Conservation (phyloP, 2,329 filamentous ascomycete genomes). For the Ustilaginoidea virens region DNA sequence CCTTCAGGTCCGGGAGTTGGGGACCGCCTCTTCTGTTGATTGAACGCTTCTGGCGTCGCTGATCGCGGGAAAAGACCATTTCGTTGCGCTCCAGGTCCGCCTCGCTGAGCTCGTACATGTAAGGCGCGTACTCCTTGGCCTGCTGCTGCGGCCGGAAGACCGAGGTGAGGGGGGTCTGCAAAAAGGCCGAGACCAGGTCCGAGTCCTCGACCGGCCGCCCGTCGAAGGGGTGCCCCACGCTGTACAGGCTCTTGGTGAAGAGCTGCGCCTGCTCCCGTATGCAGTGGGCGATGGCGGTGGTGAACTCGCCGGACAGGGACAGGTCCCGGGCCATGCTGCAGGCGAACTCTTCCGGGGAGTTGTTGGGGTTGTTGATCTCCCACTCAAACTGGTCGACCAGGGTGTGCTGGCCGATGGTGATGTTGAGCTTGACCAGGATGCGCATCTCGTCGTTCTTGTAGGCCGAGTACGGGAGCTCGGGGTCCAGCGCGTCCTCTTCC, state of each 20-base stretch:
- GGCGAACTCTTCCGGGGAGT: slow-evolving; percentile 91
- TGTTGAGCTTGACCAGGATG: slow-evolving; percentile 87
- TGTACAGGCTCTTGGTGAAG: slow-evolving; percentile 86
- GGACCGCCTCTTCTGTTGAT: slow-evolving; percentile 88
- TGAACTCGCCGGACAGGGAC: slow-evolving; percentile 86
- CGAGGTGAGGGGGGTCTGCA: slow-evolving; percentile 66
- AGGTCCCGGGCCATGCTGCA: slow-evolving; percentile 77
- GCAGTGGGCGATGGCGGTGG: slow-evolving; percentile 91
- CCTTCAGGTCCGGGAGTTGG: slow-evolving; percentile 87
- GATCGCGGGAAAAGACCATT: slow-evolving; percentile 82
- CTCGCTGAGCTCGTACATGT: slow-evolving; percentile 86
- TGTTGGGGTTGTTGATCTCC: slow-evolving; percentile 92
- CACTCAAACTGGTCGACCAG: slow-evolving; percentile 96
- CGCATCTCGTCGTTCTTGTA: slow-evolving; percentile 99
- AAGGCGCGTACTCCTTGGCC: slow-evolving; percentile 87
- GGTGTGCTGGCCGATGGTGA: slow-evolving; percentile 89
- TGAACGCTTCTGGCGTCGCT: slow-evolving; percentile 86
- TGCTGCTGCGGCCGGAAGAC: slow-evolving; percentile 85
- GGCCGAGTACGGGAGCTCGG: slow-evolving; percentile 75
- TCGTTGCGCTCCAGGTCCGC: slow-evolving; percentile 82
- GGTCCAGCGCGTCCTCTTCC: slow-evolving; percentile 79
- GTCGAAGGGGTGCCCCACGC: slow-evolving; percentile 87
- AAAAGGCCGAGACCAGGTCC: slow-evolving; percentile 71
- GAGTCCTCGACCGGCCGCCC: slow-evolving; percentile 85
- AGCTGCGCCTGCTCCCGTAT: slow-evolving; percentile 93